These are phyloP conservation scores for Wallacemonas sp. DNA, from an alignment of 208 protist species.

Conservation along the genomic window DNA sequence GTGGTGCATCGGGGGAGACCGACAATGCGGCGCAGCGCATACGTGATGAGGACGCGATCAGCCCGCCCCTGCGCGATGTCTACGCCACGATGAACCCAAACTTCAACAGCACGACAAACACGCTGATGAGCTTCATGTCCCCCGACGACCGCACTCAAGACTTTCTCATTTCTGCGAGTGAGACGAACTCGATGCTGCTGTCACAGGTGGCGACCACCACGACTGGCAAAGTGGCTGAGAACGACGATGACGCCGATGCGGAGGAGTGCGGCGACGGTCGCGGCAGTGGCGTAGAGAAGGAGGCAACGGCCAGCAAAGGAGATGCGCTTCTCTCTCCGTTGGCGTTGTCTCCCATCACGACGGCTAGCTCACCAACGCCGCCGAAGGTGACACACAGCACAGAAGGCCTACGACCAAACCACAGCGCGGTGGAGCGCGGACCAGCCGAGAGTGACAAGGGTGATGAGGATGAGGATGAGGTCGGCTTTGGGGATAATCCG, in stretches of 20 bases:
- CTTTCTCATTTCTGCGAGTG: neutral
- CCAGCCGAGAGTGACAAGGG: too few relatives aligned
- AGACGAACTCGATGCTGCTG: neutral
- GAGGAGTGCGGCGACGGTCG: neutral
- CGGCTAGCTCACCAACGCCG: too few relatives aligned
- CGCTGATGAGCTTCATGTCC: conserved; percentile 8
- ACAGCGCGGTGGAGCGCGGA: too few relatives aligned
- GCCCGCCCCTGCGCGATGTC: neutral
- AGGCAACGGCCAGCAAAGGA: too few relatives aligned
- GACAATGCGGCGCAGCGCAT: too few relatives aligned
- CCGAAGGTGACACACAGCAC: too few relatives aligned
- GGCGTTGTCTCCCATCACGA: too few relatives aligned
- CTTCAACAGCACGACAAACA: conserved; percentile 6
- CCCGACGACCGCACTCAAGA: neutral
- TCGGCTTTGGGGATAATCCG: neutral
- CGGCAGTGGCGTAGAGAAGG: too few relatives aligned
- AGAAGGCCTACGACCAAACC: too few relatives aligned
- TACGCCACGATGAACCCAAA: conserved; percentile 8
- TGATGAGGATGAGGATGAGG: neutral
- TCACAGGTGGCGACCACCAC: neutral
- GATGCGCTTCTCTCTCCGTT: too few relatives aligned
- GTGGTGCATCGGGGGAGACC: too few relatives aligned
- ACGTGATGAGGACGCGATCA: neutral
- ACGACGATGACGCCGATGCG: neutral
- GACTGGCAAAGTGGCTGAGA: neutral